A percentile compares a stretch with the other conserved stretches of the same genome.
These are phyloP conservation scores for Venturia pyrina DNA, from an alignment of 2,329 filamentous ascomycete genomes.

Conservation along the genomic window DNA sequence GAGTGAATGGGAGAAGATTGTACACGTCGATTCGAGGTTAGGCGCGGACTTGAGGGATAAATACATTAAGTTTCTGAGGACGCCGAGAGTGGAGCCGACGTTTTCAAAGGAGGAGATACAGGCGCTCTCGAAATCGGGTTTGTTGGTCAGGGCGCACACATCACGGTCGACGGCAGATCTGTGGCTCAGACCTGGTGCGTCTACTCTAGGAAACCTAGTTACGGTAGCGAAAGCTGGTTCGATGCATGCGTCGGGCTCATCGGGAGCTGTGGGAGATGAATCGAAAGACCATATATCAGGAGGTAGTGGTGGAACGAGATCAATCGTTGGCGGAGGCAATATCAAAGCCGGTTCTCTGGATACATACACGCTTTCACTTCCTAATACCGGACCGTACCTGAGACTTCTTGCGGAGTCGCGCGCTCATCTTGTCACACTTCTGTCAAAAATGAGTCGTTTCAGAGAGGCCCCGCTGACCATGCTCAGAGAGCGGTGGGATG, in stretches of 20 bases:
- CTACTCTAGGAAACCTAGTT: slow-evolving; percentile 40
- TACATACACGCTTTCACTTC: slow-evolving; percentile 50
- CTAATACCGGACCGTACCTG: slow-evolving; percentile 56
- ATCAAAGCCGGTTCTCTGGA: not conserved
- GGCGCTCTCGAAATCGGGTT: slow-evolving; percentile 54
- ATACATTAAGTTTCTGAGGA: slow-evolving; percentile 43
- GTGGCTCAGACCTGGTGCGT: slow-evolving; percentile 32
- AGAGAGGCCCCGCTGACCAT: slow-evolving; percentile 53
- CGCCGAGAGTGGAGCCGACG: slow-evolving; percentile 26
- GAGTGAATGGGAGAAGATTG: slow-evolving; percentile 41
- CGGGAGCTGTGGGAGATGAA: slow-evolving; percentile 59
- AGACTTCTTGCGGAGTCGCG: slow-evolving; percentile 54
- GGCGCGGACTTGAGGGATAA: slow-evolving; percentile 36
- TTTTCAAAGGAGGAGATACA: slow-evolving; percentile 43
- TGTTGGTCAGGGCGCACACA: slow-evolving; percentile 46
- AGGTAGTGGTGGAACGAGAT: slow-evolving; percentile 44
- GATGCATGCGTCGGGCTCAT: slow-evolving; percentile 55
- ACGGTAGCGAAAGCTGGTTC: slow-evolving; percentile 53
- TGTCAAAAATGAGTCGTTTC: slow-evolving; percentile 47
- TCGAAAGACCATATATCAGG: slow-evolving; percentile 55
- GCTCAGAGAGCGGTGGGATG: slow-evolving; percentile 61
- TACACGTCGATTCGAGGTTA: slow-evolving; percentile 24
- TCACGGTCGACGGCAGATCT: slow-evolving; percentile 27
- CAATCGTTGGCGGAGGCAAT: slow-evolving; percentile 7
- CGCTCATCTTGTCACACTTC: slow-evolving; percentile 48